Conservation (phyloP, 441 rosid species). For the Bruguiera hainesii region DNA sequence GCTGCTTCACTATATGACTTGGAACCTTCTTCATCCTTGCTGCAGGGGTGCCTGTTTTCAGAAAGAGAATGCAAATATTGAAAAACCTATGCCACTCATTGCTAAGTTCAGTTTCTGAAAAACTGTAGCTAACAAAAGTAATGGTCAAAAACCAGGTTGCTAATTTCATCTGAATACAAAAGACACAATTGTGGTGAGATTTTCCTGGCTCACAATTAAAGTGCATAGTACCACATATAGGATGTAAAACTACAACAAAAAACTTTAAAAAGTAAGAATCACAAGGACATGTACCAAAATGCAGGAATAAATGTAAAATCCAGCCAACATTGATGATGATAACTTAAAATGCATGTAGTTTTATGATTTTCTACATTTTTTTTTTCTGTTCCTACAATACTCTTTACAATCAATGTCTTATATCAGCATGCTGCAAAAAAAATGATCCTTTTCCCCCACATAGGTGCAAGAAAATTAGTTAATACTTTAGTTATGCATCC, state of each 20-base stretch:
- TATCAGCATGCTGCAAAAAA: no score
- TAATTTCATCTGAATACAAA: not conserved
- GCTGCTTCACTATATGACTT: conserved; percentile 74
- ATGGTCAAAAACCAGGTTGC: not conserved
- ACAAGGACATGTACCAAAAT: not conserved
- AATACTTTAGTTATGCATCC: no score
- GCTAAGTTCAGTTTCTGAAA: not conserved
- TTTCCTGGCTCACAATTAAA: not conserved
- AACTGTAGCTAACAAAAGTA: not conserved
- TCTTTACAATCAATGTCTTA: no score
- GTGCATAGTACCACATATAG: not conserved
- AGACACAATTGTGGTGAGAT: no score
- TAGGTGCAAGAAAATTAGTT: no score
- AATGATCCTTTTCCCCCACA: no score
- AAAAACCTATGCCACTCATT: not conserved
- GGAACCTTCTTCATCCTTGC: conserved; percentile 97
- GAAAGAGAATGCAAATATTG: not conserved
- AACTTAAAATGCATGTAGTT: not conserved
- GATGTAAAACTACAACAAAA: not conserved
- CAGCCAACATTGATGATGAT: not conserved
- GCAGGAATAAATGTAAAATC: not conserved
- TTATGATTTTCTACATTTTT: not conserved
- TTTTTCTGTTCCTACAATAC: no score
- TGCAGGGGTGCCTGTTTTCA: conserved; percentile 80
- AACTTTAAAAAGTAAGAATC: not conserved